These are phyloP conservation scores for Tagetes patula DNA, from an alignment of 129 eudicot species.

Conservation along the genomic window DNA sequence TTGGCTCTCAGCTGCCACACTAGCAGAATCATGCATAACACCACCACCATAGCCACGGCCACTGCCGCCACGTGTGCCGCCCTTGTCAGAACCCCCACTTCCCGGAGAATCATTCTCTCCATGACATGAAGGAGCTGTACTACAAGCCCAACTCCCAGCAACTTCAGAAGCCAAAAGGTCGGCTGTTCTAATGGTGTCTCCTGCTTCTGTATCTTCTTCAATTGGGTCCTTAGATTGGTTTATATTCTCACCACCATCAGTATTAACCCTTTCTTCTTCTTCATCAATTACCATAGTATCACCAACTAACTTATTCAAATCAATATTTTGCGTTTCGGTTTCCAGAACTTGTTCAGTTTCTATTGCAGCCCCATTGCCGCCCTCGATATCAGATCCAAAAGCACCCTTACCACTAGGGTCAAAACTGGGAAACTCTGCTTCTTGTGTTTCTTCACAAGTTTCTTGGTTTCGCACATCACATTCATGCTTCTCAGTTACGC, in stretches of 20 bases:
- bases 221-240: constrained; percentile 33
- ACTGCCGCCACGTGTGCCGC: constrained; percentile 22
- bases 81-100: constrained; percentile 33
- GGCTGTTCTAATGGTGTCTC: constrained; percentile 56
- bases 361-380: constrained; percentile 52
- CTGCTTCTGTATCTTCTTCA: constrained; percentile 67
- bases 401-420: constrained; percentile 53
- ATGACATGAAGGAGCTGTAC: constrained; percentile 73
- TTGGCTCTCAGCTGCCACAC: constrained; percentile 76
- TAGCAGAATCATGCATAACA: constrained; percentile 46
- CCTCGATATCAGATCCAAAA: constrained; percentile 82
- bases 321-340: constrained; percentile 48
- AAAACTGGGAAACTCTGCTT: constrained; percentile 59
- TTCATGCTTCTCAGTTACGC: constrained; percentile 82
- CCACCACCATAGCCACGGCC: constrained; percentile 28
- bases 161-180: constrained; percentile 94
- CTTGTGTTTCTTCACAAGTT: constrained; percentile 75
- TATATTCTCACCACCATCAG: constrained; percentile 28
- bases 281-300: constrained; percentile 76
- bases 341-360: constrained; percentile 63
- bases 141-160: constrained; percentile 86
- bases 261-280: constrained; percentile 42
- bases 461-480: constrained; percentile 59
- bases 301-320: constrained; percentile 44
- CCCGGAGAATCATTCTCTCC: constrained; percentile 81